Conservation (phyloP, 305 asterid genomes). For the Caryopteris hybrid region DNA sequence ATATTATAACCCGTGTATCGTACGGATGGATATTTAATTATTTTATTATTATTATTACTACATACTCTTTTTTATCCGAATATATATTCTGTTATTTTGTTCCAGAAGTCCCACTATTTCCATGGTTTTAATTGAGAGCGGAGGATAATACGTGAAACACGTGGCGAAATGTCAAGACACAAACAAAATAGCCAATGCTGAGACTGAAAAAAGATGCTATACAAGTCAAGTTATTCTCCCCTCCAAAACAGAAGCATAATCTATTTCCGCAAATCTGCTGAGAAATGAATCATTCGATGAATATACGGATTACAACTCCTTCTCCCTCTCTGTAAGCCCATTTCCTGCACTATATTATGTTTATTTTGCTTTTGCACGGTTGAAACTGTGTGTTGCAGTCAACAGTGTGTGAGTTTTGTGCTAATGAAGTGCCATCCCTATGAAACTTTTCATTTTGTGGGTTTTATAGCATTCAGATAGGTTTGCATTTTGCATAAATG, state of each 20-base stretch:
- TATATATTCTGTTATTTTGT: too few species aligned
- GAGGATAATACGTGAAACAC: conserved; percentile 34
- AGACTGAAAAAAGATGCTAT: background rate
- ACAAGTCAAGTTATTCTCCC: background rate
- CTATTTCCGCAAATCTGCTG: background rate
- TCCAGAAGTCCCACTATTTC: background rate
- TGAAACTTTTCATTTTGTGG: background rate
- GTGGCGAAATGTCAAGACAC: conserved; percentile 35
- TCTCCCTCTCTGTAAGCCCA: conserved; percentile 52
- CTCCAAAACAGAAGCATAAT: background rate
- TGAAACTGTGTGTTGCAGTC: background rate
- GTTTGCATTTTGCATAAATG: background rate
- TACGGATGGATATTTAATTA: too few species aligned
- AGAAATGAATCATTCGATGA: conserved; percentile 50
- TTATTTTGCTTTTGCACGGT: background rate
- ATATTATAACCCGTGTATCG: too few species aligned
- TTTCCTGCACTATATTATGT: background rate
- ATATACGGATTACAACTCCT: conserved; percentile 54
- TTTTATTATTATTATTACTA: too few species aligned
- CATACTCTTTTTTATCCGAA: background rate
- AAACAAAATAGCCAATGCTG: conserved; percentile 22
- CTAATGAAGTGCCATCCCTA: background rate
- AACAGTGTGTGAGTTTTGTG: conserved; percentile 8
- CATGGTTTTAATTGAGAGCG: conserved; percentile 5
- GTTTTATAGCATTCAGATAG: background rate